Conservation (phyloP, 371 early-diverging fungal genomes). For the Mucor piriformis region DNA sequence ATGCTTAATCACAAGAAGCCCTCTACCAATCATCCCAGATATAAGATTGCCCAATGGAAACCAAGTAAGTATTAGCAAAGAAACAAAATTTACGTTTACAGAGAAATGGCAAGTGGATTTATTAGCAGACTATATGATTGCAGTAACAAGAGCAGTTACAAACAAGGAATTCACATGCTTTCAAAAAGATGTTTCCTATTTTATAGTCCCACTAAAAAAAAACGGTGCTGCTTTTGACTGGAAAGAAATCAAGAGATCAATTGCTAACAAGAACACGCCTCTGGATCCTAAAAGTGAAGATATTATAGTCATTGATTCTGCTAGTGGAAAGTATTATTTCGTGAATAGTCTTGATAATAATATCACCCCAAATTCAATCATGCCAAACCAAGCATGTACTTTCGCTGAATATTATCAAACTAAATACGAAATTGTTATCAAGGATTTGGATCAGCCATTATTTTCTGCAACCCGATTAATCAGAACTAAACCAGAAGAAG, state of each 20-base stretch:
- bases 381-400: conserved; percentile 4
- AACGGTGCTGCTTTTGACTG: conserved; percentile 51
- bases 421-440: conserved; percentile 10
- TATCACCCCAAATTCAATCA: conserved; percentile 42
- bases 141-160: neutral
- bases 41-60: neutral
- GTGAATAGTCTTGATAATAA: conserved; percentile 44
- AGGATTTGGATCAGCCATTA: conserved; percentile 46
- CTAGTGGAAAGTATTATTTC: conserved; percentile 52
- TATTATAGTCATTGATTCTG: conserved; percentile 56
- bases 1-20: conserved; percentile 9
- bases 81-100: neutral
- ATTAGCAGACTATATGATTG: neutral
- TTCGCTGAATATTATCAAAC: conserved; percentile 56
- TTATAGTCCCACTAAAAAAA: conserved; percentile 42
- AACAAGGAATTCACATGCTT: conserved; percentile 53
- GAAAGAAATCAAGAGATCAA: conserved; percentile 41
- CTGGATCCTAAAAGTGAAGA: conserved; percentile 22
- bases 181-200: conserved; percentile 49
- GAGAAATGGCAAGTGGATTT: neutral
- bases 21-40: conserved; percentile 1
- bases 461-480: neutral
- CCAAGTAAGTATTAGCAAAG: neutral
- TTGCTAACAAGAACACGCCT: neutral
- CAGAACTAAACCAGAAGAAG: conserved; percentile 33